phyloP scores from a whole-genome alignment of 2,329 filamentous ascomycete genomes.

The Colletotrichum destructivum region DNA sequence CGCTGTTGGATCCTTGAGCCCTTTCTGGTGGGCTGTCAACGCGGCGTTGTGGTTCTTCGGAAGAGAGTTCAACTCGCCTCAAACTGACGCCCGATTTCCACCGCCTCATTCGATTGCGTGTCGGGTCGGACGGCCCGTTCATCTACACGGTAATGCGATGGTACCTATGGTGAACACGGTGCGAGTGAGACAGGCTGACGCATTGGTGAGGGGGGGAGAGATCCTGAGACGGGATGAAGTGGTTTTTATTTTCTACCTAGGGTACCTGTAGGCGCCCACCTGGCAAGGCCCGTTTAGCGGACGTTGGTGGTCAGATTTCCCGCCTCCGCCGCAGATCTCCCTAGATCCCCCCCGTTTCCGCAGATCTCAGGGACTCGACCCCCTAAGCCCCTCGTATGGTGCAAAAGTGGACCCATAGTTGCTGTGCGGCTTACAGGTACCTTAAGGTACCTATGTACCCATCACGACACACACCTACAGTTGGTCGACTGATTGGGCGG shows the following conservation, averaged over 20 bases:
- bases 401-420: no score
- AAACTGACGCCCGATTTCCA: no score
- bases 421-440: no score
- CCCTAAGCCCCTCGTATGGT: no score
- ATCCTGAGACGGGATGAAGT: not conserved
- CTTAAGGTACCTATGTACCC: no score
- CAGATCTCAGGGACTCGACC: no score
- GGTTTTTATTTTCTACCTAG: no score
- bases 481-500: no score
- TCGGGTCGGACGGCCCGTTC: not conserved
- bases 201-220: conserved; percentile 19
- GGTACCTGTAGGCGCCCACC: not conserved
- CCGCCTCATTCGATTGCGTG: not conserved
- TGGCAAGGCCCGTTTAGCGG: not conserved
- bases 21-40: no score
- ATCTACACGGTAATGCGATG: not conserved
- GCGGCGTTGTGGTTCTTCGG: not conserved
- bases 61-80: not conserved
- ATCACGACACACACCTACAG: no score
- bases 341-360: no score
- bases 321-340: not conserved
- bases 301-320: conserved; percentile 23
- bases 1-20: no score
- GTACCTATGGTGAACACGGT: conserved; percentile 14
- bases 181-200: conserved; percentile 17